Evolutionary conservation across 225 moss, liverwort and hornwort genomes (phyloP).

Genomic region (Sphagnum contortum): DNA sequence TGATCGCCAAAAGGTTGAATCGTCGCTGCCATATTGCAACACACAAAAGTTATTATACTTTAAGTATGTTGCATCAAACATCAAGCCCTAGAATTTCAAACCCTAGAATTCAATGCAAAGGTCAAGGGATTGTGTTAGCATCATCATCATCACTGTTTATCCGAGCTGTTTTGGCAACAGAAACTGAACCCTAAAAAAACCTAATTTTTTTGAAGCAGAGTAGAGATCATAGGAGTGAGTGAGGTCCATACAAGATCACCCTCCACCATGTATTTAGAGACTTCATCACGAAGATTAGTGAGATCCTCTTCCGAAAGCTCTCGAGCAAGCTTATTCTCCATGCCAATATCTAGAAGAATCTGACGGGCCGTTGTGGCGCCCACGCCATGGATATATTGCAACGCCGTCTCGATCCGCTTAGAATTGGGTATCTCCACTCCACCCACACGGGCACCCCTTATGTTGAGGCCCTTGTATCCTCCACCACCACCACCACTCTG

Average conservation of each 20-base stretch:
- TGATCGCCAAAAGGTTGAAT: constrained; percentile 77
- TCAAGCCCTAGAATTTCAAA: too few relatives aligned
- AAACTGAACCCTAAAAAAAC: too few relatives aligned
- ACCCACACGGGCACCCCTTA: constrained; percentile 83
- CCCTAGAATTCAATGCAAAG: too few relatives aligned
- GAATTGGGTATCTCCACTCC: constrained; percentile 84
- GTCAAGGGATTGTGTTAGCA: too few relatives aligned
- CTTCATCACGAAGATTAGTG: constrained; percentile 73
- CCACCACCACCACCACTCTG: constrained; percentile 1
- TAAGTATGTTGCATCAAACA: too few relatives aligned
- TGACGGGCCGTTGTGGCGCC: constrained; percentile 67
- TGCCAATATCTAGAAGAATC: constrained; percentile 67
- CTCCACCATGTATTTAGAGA: constrained; percentile 79
- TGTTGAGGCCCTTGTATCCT: constrained; percentile 25
- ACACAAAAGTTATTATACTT: too few relatives aligned
- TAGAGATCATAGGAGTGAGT: too few relatives aligned
- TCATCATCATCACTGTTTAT: too few relatives aligned
- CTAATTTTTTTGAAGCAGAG: too few relatives aligned
- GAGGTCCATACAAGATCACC: constrained; percentile 56
- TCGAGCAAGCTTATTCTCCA: constrained; percentile 75
- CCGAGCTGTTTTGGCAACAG: too few relatives aligned
- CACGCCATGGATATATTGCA: constrained; percentile 80
- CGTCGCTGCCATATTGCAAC: constrained; percentile 39
- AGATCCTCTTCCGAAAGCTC: constrained; percentile 79
- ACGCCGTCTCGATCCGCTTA: constrained; percentile 71